Evolutionary conservation across 495 filamentous ascomycete species (phyloP).

Genomic region (Aspergillus olivimuriae): DNA sequence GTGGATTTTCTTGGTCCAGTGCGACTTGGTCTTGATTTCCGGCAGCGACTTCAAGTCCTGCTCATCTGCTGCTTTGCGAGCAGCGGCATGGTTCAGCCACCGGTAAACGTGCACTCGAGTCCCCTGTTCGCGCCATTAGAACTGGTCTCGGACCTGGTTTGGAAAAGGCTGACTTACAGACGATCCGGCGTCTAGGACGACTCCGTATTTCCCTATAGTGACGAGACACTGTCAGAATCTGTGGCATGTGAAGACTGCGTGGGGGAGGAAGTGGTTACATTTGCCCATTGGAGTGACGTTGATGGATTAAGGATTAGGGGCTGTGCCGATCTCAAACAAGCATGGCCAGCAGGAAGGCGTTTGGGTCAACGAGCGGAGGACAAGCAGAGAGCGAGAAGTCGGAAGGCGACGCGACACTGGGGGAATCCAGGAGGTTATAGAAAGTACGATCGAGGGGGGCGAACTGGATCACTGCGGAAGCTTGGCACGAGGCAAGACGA

Average conservation of each 20-base stretch:
- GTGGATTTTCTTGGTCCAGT: slow-evolving; percentile 89
- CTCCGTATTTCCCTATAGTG: slow-evolving; percentile 52
- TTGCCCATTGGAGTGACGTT: slow-evolving; percentile 38
- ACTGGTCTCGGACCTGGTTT: not conserved
- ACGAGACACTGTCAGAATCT: slow-evolving; percentile 2
- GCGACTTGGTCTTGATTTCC: slow-evolving; percentile 70
- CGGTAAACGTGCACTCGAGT: slow-evolving; percentile 89
- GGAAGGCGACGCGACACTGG: not conserved
- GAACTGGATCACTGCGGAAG: not conserved
- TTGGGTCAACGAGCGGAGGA: slow-evolving; percentile 1
- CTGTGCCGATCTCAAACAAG: slow-evolving; percentile 13
- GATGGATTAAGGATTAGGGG: slow-evolving; percentile 3
- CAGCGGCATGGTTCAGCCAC: slow-evolving; percentile 73
- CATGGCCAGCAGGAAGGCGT: slow-evolving; percentile 25
- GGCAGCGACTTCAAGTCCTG: slow-evolving; percentile 66
- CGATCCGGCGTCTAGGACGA: slow-evolving; percentile 64
- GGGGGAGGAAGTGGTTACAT: slow-evolving; percentile 27
- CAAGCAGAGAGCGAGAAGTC: no score
- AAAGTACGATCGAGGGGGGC: not conserved
- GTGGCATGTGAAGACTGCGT: not conserved
- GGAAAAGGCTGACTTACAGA: slow-evolving; percentile 41
- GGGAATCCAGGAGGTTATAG: no score
- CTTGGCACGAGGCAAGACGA: no score
- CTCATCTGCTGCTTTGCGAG: slow-evolving; percentile 52
- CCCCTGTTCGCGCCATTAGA: slow-evolving; percentile 44